Percentiles rank a stretch among this genome's conserved stretches.
Evolutionary conservation across 441 rosid species (phyloP).

Genomic region (Raphanus hybrid): DNA sequence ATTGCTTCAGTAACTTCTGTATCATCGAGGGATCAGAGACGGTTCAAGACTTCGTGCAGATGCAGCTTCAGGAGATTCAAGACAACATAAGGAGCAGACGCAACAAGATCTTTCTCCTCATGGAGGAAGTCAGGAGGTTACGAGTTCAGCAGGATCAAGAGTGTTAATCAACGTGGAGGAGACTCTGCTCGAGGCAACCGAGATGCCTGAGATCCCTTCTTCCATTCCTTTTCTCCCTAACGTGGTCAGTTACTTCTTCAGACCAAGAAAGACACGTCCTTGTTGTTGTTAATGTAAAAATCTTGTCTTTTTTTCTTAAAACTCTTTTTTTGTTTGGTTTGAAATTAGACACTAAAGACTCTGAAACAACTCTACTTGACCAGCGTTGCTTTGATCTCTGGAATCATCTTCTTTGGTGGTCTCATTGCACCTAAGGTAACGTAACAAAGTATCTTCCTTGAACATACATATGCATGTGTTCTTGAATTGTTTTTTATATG

Average conservation of each 20-base stretch:
- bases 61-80: conserved; percentile 85
- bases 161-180: conserved; percentile 46
- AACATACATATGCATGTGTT: background rate
- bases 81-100: conserved; percentile 89
- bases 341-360: conserved; percentile 73
- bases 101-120: conserved; percentile 90
- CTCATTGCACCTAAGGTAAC: conserved; percentile 85
- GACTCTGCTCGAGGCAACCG: conserved; percentile 61
- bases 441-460: conserved; percentile 29
- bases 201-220: conserved; percentile 95
- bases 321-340: conserved; percentile 3
- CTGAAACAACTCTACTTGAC: conserved; percentile 85
- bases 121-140: conserved; percentile 98
- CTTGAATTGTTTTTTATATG: conserved; percentile 12
- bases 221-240: conserved; percentile 85
- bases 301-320: background rate
- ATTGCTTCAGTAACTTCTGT: conserved; percentile 71
- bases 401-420: conserved; percentile 86
- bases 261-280: background rate
- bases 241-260: conserved; percentile 53
- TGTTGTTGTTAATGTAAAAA: background rate
- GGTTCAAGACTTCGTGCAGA: conserved; percentile 79
- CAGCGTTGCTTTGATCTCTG: conserved; percentile 69
- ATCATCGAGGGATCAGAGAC: conserved; percentile 96
- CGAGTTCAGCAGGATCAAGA: conserved; percentile 84